Conservation (phyloP, 1,284 basidiomycete genomes). For the Cerrena zonata region DNA sequence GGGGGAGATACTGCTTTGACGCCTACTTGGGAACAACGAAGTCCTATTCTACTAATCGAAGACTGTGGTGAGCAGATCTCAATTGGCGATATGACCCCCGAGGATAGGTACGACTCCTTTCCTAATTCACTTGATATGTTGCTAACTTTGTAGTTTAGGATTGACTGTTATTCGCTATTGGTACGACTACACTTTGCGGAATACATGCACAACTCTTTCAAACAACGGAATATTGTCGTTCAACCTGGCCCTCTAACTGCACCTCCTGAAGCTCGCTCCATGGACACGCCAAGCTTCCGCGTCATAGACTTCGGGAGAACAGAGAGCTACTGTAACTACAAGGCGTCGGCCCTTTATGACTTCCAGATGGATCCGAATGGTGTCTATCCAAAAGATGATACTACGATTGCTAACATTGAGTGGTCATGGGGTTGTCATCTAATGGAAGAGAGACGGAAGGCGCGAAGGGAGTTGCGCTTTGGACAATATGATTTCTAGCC, state of each 20-base stretch:
- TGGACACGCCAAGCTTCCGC: constrained; percentile 34
- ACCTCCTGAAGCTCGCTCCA: constrained; percentile 20
- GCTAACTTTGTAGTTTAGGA: constrained; percentile 19
- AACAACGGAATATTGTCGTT: constrained; percentile 40
- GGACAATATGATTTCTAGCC: constrained; percentile 1
- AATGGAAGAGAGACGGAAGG: not conserved
- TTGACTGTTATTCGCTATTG: constrained; percentile 34
- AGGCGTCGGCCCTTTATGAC: too few species aligned
- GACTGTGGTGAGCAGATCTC: constrained; percentile 38
- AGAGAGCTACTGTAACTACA: too few species aligned
- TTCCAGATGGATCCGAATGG: too few species aligned
- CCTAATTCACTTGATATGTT: not conserved
- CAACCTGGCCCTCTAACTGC: constrained; percentile 38
- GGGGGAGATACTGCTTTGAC: constrained; percentile 6
- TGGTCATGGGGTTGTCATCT: not conserved
- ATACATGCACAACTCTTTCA: constrained; percentile 38
- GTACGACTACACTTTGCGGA: constrained; percentile 35
- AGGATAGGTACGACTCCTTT: constrained; percentile 27
- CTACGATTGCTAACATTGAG: too few species aligned
- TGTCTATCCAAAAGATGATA: too few species aligned
- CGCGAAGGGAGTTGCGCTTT: not conserved
- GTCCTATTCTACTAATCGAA: constrained; percentile 44
- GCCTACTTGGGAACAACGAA: constrained; percentile 12
- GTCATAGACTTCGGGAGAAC: constrained; percentile 46
- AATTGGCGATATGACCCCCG: constrained; percentile 21